These are phyloP conservation scores for Amanita fuliginea DNA, from an alignment of 768 basidiomycete genomes.

Conservation along the genomic window DNA sequence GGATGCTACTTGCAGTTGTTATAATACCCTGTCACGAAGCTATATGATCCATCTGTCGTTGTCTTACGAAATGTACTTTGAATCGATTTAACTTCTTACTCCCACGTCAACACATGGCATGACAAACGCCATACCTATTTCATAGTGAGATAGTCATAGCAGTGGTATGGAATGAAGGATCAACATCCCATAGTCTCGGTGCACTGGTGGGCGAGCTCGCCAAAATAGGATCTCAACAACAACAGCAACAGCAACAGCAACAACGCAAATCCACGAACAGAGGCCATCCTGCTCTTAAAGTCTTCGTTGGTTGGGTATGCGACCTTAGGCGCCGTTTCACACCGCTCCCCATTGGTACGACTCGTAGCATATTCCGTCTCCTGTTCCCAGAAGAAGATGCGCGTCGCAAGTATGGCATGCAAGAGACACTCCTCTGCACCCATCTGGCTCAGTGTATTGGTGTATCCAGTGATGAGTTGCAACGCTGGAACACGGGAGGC, in stretches of 20 bases:
- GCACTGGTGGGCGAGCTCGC: slow-evolving; percentile 39
- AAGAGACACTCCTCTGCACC: slow-evolving; percentile 49
- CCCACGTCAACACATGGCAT: background rate
- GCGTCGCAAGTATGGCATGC: slow-evolving; percentile 59
- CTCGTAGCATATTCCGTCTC: slow-evolving; percentile 53
- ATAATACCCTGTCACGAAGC: slow-evolving; percentile 3
- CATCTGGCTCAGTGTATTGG: slow-evolving; percentile 40
- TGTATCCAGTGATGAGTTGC: slow-evolving; percentile 18
- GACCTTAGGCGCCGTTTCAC: slow-evolving; percentile 28
- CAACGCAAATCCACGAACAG: slow-evolving; percentile 10
- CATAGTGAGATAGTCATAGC: slow-evolving; percentile 14
- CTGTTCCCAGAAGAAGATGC: slow-evolving; percentile 81
- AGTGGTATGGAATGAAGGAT: background rate
- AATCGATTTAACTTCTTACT: too few relatives aligned
- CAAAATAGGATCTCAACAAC: slow-evolving; percentile 18
- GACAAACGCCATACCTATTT: slow-evolving; percentile 15
- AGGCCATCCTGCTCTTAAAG: slow-evolving; percentile 26
- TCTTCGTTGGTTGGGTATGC: slow-evolving; percentile 33
- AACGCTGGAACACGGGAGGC: slow-evolving; percentile 29
- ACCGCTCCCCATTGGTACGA: slow-evolving; percentile 42
- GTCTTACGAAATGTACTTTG: background rate
- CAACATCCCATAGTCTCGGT: slow-evolving; percentile 26
- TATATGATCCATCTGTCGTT: slow-evolving; percentile 1
- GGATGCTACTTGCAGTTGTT: slow-evolving; percentile 1
- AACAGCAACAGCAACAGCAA: slow-evolving; percentile 13